These are phyloP conservation scores for Glycine tomentella DNA, from an alignment of 306 rosid genomes.

Conservation along the genomic window DNA sequence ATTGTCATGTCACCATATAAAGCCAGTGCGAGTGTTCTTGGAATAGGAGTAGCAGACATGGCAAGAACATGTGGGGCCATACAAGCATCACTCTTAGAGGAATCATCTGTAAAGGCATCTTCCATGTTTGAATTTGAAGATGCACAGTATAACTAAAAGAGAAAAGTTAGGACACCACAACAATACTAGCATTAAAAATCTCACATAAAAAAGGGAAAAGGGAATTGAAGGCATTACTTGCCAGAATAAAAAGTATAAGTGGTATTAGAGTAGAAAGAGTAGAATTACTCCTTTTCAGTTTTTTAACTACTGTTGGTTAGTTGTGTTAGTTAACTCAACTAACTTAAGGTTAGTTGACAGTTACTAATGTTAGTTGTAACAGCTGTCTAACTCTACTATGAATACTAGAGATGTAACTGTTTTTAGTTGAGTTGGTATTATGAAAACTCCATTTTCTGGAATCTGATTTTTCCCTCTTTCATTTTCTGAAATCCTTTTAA, in stretches of 20 bases:
- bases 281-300: too few relatives aligned
- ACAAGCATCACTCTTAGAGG: slow-evolving; percentile 61
- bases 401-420: too few relatives aligned
- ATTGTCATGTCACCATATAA: slow-evolving; percentile 93
- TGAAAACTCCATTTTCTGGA: too few relatives aligned
- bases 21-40: slow-evolving; percentile 98
- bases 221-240: slow-evolving; percentile 10
- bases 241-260: slow-evolving; percentile 15
- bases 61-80: slow-evolving; percentile 99
- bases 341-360: too few relatives aligned
- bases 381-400: too few relatives aligned
- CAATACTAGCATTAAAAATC: not conserved
- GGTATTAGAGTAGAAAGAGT: not conserved
- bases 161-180: slow-evolving; percentile 38
- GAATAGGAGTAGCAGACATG: slow-evolving; percentile 98
- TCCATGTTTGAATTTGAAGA: slow-evolving; percentile 60
- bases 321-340: too few relatives aligned
- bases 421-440: too few relatives aligned
- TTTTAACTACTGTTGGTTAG: too few relatives aligned
- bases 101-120: slow-evolving; percentile 51
- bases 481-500: not conserved
- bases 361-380: too few relatives aligned
- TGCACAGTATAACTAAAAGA: slow-evolving; percentile 70
- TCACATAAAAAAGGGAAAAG: slow-evolving; percentile 1
- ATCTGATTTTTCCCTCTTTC: too few relatives aligned